Evolutionary conservation across 2,329 filamentous ascomycete genomes (phyloP).

Genomic region (Zelopaecilomyces penicillatus): DNA sequence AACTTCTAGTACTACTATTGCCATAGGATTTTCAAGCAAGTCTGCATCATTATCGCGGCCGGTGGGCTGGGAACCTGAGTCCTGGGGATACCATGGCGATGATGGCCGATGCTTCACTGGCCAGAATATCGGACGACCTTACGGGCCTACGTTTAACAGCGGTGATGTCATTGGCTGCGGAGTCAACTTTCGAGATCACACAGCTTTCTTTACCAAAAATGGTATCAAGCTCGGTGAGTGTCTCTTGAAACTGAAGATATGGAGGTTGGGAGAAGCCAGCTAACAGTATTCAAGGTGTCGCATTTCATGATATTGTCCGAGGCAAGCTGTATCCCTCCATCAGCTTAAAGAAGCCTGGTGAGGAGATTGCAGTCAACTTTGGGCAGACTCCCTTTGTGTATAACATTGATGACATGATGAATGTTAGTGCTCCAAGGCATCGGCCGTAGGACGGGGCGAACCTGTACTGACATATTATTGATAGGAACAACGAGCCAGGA

Average conservation of each 20-base stretch:
- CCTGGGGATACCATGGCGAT: slow-evolving; percentile 62
- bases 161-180: slow-evolving; percentile 57
- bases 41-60: slow-evolving; percentile 45
- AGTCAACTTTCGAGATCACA: slow-evolving; percentile 55
- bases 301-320: slow-evolving; percentile 58
- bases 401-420: slow-evolving; percentile 82
- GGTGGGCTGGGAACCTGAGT: slow-evolving; percentile 59
- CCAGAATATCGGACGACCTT: slow-evolving; percentile 47
- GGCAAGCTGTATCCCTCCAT: slow-evolving; percentile 58
- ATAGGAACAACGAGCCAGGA: slow-evolving; percentile 51
- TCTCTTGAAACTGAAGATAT: not conserved
- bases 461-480: slow-evolving; percentile 1
- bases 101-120: slow-evolving; percentile 55
- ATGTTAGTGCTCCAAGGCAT: slow-evolving; percentile 40
- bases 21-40: slow-evolving; percentile 53
- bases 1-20: slow-evolving; percentile 45
- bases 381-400: slow-evolving; percentile 73
- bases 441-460: not conserved
- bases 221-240: slow-evolving; percentile 45
- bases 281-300: slow-evolving; percentile 44
- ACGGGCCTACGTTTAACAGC: slow-evolving; percentile 46
- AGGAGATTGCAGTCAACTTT: slow-evolving; percentile 57
- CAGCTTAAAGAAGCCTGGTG: slow-evolving; percentile 56
- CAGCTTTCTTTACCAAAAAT: slow-evolving; percentile 63
- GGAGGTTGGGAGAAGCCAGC: not conserved